Conservation (phyloP, 768 basidiomycete species). For the Podaxis mareebaensis region DNA sequence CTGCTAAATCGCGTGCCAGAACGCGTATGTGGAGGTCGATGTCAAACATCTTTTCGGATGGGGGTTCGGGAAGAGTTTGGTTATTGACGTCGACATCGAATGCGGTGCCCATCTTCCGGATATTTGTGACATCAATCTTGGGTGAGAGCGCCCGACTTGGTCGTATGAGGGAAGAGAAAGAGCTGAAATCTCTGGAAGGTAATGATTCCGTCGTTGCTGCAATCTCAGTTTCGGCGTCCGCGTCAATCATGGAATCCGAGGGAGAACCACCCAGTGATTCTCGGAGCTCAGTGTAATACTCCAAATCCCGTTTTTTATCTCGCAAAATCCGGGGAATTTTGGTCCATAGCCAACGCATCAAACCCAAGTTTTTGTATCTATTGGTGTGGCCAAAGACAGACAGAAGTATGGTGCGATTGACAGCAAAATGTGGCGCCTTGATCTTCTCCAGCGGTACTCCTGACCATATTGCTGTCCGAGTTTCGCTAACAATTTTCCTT, state of each 20-base stretch:
- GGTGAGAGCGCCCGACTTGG: constrained; percentile 2
- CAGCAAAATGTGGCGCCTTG: constrained; percentile 49
- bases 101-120: constrained; percentile 1
- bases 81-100: constrained; percentile 40
- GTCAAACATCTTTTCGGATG: constrained; percentile 44
- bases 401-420: constrained; percentile 58
- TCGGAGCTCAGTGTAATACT: constrained; percentile 38
- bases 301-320: constrained; percentile 49
- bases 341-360: constrained; percentile 60
- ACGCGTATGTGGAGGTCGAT: constrained; percentile 56
- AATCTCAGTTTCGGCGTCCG: constrained; percentile 17
- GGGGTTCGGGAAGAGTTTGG: constrained; percentile 19
- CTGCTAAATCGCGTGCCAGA: constrained; percentile 52
- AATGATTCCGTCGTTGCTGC: constrained; percentile 5
- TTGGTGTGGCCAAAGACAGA: constrained; percentile 61
- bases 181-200: neutral
- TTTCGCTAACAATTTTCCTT: constrained; percentile 28
- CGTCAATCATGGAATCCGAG: neutral
- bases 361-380: constrained; percentile 52
- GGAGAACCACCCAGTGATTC: constrained; percentile 17
- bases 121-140: neutral
- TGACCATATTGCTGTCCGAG: constrained; percentile 28
- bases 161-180: constrained; percentile 9
- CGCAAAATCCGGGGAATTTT: constrained; percentile 47
- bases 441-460: constrained; percentile 34